Evolutionary conservation across 306 rosid species (phyloP).

Genomic region (Trichosanthes cucumerina): DNA sequence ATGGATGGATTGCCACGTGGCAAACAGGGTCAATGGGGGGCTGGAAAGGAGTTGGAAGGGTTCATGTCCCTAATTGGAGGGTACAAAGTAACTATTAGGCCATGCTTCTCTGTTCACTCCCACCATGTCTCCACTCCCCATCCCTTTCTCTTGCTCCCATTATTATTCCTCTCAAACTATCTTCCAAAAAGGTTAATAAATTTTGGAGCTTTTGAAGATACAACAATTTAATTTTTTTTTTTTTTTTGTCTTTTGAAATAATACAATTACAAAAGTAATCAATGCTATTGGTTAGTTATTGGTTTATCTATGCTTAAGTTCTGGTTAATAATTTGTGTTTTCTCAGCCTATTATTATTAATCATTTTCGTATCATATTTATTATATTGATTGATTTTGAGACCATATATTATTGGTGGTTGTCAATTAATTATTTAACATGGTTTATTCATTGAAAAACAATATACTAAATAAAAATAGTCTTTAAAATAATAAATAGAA

Average conservation of each 20-base stretch:
- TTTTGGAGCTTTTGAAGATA: neutral
- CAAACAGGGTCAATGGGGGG: conserved; percentile 20
- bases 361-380: neutral
- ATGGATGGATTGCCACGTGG: conserved; percentile 37
- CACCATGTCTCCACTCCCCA: neutral
- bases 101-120: conserved; percentile 56
- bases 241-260: neutral
- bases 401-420: too few species aligned
- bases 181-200: neutral
- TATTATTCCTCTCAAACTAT: conserved; percentile 10
- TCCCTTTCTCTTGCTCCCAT: conserved; percentile 7
- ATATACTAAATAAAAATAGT: too few species aligned
- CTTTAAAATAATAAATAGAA: too few species aligned
- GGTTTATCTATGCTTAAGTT: neutral
- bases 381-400: too few species aligned
- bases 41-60: conserved; percentile 15
- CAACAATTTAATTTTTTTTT: neutral
- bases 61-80: conserved; percentile 29
- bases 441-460: too few species aligned
- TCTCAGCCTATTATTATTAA: neutral
- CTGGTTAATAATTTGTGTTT: neutral
- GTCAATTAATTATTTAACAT: too few species aligned
- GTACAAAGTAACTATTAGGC: conserved; percentile 34
- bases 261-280: neutral
- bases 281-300: neutral